Evolutionary conservation across 768 basidiomycete species (phyloP).

Genomic region (Boletellus emodensis): DNA sequence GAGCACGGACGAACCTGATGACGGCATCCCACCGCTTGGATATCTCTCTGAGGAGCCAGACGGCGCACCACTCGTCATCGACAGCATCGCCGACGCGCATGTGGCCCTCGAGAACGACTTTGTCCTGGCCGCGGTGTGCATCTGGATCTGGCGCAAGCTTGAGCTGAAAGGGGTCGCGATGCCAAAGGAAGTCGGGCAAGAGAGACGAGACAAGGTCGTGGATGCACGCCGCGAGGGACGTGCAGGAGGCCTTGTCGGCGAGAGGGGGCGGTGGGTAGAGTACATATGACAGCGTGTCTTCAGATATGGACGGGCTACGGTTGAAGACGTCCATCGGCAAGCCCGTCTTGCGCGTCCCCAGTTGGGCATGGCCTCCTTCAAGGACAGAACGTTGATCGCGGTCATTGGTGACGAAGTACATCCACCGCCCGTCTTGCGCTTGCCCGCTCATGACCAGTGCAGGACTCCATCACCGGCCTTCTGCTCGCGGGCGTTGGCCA

Average conservation of each 20-base stretch:
- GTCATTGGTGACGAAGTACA: constrained; percentile 96
- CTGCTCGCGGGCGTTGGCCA: constrained; percentile 94
- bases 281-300: constrained; percentile 79
- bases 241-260: constrained; percentile 56
- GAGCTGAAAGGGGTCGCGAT: constrained; percentile 78
- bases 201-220: constrained; percentile 48
- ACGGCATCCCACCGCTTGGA: constrained; percentile 75
- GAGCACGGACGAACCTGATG: constrained; percentile 54
- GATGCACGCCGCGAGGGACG: constrained; percentile 68
- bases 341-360: neutral
- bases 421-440: neutral
- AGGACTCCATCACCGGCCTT: constrained; percentile 98
- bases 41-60: constrained; percentile 83
- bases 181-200: constrained; percentile 71
- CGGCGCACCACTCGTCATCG: constrained; percentile 97
- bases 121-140: constrained; percentile 22
- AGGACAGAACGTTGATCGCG: constrained; percentile 85
- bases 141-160: constrained; percentile 55
- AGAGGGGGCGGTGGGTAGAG: constrained; percentile 57
- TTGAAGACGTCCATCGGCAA: too few relatives aligned
- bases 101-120: constrained; percentile 70
- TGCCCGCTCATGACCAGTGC: constrained; percentile 10
- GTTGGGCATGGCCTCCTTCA: constrained; percentile 54
- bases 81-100: constrained; percentile 94
- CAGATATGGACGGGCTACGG: constrained; percentile 55